A percentile compares a stretch with the other conserved stretches of the same genome.
Conservation (phyloP, 352 stramenopile genomes). For the Globisporangium paroecandrum region DNA sequence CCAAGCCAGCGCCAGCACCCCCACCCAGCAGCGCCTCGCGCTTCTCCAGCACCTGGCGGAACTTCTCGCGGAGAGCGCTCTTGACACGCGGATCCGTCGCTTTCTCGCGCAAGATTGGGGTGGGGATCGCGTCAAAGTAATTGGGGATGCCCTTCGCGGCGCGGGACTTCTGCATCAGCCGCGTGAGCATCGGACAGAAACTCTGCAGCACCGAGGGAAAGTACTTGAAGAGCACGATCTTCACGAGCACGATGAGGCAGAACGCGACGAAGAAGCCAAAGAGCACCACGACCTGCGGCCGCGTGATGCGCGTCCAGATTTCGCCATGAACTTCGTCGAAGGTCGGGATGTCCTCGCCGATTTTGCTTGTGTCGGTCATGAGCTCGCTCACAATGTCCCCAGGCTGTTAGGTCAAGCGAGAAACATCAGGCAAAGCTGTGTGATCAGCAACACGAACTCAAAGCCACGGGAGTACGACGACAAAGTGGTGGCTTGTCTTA, state of each 20-base stretch:
- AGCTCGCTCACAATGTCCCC: conserved; percentile 20
- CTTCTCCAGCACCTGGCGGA: conserved; percentile 36
- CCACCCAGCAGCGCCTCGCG: conserved; percentile 20
- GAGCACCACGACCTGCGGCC: conserved; percentile 70
- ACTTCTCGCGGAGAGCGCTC: conserved; percentile 41
- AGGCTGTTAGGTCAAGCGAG: conserved; percentile 2
- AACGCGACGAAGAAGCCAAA: conserved; percentile 67
- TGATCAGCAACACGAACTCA: neutral
- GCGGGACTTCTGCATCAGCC: conserved; percentile 51
- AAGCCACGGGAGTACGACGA: neutral
- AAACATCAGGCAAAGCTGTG: no score
- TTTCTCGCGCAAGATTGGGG: conserved; percentile 53
- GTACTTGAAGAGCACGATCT: conserved; percentile 66
- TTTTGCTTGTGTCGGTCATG: neutral
- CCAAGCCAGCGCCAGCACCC: conserved; percentile 14
- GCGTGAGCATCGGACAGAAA: conserved; percentile 51
- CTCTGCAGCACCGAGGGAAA: conserved; percentile 54
- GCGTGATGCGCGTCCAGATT: conserved; percentile 58
- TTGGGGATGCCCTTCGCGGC: conserved; percentile 67
- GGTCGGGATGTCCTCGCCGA: conserved; percentile 56
- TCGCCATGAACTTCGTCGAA: conserved; percentile 42
- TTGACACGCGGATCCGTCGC: conserved; percentile 27
- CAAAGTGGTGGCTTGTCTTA: conserved; percentile 10
- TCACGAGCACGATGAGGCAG: conserved; percentile 45
- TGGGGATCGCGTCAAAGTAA: conserved; percentile 82